phyloP scores from a whole-genome alignment of 176 grass and related monocot species.

The Raddia distichophylla region DNA sequence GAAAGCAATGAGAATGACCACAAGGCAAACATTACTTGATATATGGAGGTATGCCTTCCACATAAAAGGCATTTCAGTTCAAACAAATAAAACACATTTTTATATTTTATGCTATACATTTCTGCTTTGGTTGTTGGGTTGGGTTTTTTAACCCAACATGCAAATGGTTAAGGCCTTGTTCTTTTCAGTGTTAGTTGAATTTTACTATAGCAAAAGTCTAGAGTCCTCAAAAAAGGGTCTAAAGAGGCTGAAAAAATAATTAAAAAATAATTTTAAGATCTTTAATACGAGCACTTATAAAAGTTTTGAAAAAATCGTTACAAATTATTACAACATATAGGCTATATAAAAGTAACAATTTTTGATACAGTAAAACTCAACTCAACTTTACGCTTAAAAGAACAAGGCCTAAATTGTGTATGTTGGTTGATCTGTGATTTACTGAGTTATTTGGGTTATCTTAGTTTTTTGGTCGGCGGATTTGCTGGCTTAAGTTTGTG shows the following conservation, averaged over 20 bases:
- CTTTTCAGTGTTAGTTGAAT: too few relatives aligned
- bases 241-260: too few relatives aligned
- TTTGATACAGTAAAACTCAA: too few relatives aligned
- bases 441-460: background rate
- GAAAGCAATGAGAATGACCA: slow-evolving; percentile 90
- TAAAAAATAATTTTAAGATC: too few relatives aligned
- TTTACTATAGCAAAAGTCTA: too few relatives aligned
- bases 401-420: background rate
- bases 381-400: too few relatives aligned
- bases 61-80: background rate
- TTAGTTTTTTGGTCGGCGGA: background rate
- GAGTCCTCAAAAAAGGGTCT: too few relatives aligned
- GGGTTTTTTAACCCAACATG: background rate
- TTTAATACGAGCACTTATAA: too few relatives aligned
- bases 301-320: too few relatives aligned
- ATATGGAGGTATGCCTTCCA: slow-evolving; percentile 71
- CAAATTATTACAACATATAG: too few relatives aligned
- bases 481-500: background rate
- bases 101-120: background rate
- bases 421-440: background rate
- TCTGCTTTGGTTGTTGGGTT: background rate
- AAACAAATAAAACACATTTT: slow-evolving; percentile 9
- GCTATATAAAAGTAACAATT: too few relatives aligned
- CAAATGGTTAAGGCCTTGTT: background rate
- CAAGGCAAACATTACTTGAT: slow-evolving; percentile 79